Evolutionary conservation across 164 flowering plant species (phyloP), one percentile per base, ranked within the genome.

Genomic region (Berberis thunbergii): DNA sequence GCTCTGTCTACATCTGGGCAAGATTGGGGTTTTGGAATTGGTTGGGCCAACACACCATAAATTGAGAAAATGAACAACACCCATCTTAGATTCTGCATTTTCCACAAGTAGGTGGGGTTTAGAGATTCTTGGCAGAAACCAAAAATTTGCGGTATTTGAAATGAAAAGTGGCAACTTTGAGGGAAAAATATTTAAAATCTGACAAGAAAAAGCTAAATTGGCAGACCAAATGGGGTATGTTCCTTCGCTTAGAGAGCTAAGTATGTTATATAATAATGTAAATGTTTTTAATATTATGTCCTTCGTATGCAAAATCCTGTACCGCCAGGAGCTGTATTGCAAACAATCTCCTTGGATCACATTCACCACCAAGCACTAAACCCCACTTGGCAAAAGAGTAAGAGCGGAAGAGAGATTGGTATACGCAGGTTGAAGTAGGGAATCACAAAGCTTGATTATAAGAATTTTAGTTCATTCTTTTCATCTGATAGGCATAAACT

Each of bases 1-100:
- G 65, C 73, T 70, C 91, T 85, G 49, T 93, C 98, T 62, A 70
- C 65, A 13, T 72, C 85, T n/a, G 80, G 62, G 68, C 96, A 87
- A 68, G 67, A 48, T 62, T 73, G 60, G 57, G 80, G 44, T 53
- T 65, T 69, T 62, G 83, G 75, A 13, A 64, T 10, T 48, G 73
- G 26, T 57, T 52, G n/a, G 46, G 75, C 49, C 45, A 80, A 42
- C 46, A 70, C 43, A 52, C 3, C 11, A 56, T 55, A 50, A 39
- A 74, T 43, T 8, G 75, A 70, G 59, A 71, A 57, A 38, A 82
- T 53, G 67, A 86, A 46, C 26, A 82, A 60, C 66, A 76, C 81
- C 86, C 81, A 75, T 60, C 45, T 76, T 58, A 65, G 66, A 64
- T 63, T 67, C 68, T 69, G 72, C 91, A 85, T 86, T 81, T 75